Base-by-base conservation (phyloP, 352 stramenopile genomes). In the Phytophthora ohioensis region DNA sequence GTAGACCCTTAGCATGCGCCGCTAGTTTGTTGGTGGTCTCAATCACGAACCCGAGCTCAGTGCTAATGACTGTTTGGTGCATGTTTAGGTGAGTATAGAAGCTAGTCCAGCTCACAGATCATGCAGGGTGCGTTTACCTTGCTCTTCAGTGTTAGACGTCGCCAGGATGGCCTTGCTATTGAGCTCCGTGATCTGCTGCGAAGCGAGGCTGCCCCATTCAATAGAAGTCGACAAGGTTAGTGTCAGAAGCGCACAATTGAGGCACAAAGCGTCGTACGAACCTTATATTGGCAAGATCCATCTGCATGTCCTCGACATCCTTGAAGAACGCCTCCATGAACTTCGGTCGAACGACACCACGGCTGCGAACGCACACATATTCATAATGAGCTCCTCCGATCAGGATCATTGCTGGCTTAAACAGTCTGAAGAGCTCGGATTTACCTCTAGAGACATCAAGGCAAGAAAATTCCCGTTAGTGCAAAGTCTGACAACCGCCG, bases 321-420 rank as follows among this genome's bases (percentile, higher is more conserved):
- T 91, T 80, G 79, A 99, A 99, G 78, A 99, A 99, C 67, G 94
- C 79, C 70, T 97, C 88, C 96, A 99, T 99, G 69, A 94, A 93
- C 67, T 94, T 95, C 45, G 88, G 88, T 2, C 88, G 81, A 64
- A 81, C 72, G 41, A 93, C 75, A 42, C 72, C 71, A 54, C 69
- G 79, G 13, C 79, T 91, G 58, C 32, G 58, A 55, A 46, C 30
- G 52, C n/a, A 55, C 34, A 48, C 15, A 45, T 39, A 51, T 21
- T 21, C 21, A 21, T 21, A 21, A 21, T 21, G 21, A 21, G 21
- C 21, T 21, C 21, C 21, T 21, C 21, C 21, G 21, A 21, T 21
- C 36, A 17, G 32, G 10, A 48, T 38, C 10, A 3, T n/a, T 30
- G 5, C 5, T 46, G 39, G 13, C 15, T 4, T n/a, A 35, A 27